Evolutionary conservation across 257 asterid genomes (phyloP), one percentile per base, ranked within the genome.

Genomic region (Gentiana macrophylla): DNA sequence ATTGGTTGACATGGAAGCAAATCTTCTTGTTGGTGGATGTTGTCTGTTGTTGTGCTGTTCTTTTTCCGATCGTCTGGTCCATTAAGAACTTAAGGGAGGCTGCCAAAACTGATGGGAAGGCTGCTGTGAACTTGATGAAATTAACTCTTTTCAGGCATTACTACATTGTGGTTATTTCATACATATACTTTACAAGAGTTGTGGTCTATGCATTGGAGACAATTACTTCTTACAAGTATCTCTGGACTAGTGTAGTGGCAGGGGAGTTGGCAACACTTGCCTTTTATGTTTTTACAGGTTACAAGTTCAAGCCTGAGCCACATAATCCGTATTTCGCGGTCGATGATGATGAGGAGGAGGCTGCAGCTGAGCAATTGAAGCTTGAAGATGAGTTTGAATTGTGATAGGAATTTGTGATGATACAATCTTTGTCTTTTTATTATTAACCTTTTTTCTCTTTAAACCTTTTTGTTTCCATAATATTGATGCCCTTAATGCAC

Each of bases 51-150:
- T 88, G 94, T 6, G 90, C 94, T 0, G 88, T 88, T 66, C 72
- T 89, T 44, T 85, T 83, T 72, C 95, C 95, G 0, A 89, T 89
- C 13, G 97, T 83, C 15, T 89, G 97, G 97, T 89, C 95, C 7
- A 89, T 89, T 43, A 89, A 85, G 83, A 83, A 83, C 66, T 63
- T 89, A 79, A 77, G 94, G 0, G 96, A 88, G 73, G 96, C 96
- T 1, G 94, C 96, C 10, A 68, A 77, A 66, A 79, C 89, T 0
- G 97, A 89, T 12, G 97, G 95, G 57, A 89, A 89, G 64, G 95
- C 95, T 12, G 94, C 97, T 0, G 95, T 89, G 71, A 89, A 89
- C 71, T 72, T 89, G 82, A 83, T 83, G 95, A 89, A 89, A 70
- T 65, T 85, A 68, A 88, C 94, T 51, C 50, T 84, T 63, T 88